Evolutionary conservation across 139 green algal species (phyloP).

Genomic region (Coelastrella sp.): DNA sequence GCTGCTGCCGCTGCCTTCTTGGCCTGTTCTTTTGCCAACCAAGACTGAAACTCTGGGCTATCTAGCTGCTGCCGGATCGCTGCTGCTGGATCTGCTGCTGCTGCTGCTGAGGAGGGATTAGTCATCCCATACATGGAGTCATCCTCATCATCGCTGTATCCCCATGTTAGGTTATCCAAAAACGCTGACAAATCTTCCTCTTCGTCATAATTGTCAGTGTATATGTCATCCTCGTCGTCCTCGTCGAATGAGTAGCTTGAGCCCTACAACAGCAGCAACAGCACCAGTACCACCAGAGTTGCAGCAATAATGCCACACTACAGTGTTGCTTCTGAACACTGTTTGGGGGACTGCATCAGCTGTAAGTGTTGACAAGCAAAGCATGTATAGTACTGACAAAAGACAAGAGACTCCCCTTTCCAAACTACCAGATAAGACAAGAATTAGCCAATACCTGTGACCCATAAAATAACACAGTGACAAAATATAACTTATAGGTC

Average conservation of each 20-base stretch:
- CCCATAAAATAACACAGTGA: too few species aligned
- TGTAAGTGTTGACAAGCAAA: too few species aligned
- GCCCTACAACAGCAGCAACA: slow-evolving; percentile 8
- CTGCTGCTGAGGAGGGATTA: neutral
- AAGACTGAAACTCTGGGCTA: neutral
- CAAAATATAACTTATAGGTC: too few species aligned
- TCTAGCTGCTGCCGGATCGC: slow-evolving; percentile 24
- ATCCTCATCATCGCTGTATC: neutral
- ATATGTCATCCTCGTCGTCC: neutral
- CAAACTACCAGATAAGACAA: too few species aligned
- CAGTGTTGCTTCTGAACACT: too few species aligned
- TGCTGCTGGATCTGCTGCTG: slow-evolving; percentile 37
- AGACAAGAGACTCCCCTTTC: too few species aligned
- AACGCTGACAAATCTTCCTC: neutral
- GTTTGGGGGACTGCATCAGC: too few species aligned
- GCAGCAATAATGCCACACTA: too few species aligned
- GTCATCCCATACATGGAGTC: neutral
- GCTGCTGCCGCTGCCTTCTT: slow-evolving; percentile 21
- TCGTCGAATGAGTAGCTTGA: neutral
- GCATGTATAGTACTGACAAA: too few species aligned
- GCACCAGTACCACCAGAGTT: neutral
- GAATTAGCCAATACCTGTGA: too few species aligned
- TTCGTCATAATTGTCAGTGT: too few species aligned
- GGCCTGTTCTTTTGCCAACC: slow-evolving; percentile 13
- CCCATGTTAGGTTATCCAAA: neutral